Conservation (phyloP, 1,284 basidiomycete species). For the Lignosus rhinocerotis region DNA sequence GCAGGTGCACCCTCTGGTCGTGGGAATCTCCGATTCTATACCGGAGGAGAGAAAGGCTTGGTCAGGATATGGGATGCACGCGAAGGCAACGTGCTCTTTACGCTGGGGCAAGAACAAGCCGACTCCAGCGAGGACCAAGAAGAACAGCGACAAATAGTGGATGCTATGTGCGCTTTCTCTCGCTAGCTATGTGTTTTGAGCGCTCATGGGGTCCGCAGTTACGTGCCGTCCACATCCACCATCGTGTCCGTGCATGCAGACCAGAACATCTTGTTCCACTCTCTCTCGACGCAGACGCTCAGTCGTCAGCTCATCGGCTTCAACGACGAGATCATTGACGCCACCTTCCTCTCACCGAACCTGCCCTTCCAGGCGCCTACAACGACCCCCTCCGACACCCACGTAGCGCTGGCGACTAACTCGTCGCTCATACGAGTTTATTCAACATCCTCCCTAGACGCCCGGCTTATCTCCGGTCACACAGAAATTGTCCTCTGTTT, state of each 20-base stretch:
- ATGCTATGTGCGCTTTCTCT: constrained; percentile 60
- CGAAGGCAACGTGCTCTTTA: constrained; percentile 63
- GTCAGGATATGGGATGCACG: constrained; percentile 84
- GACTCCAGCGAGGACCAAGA: constrained; percentile 59
- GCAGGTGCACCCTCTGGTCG: constrained; percentile 42
- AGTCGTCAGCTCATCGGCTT: constrained; percentile 93
- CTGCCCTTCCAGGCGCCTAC: constrained; percentile 26
- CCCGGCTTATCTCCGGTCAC: constrained; percentile 85
- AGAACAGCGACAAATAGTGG: constrained; percentile 75
- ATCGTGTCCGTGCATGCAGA: constrained; percentile 94
- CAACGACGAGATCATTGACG: constrained; percentile 98
- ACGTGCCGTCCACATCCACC: constrained; percentile 60
- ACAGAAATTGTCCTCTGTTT: constrained; percentile 90
- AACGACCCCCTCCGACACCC: constrained; percentile 48
- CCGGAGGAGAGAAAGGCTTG: constrained; percentile 86
- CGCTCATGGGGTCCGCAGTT: constrained; percentile 47
- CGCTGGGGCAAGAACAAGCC: constrained; percentile 55
- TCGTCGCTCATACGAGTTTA: constrained; percentile 92
- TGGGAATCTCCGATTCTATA: constrained; percentile 68
- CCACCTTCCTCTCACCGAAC: constrained; percentile 67
- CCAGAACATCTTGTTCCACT: constrained; percentile 94
- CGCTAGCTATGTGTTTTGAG: constrained; percentile 7
- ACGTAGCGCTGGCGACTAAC: constrained; percentile 94
- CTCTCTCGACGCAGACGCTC: constrained; percentile 60
- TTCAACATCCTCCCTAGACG: constrained; percentile 70